Base-by-base conservation (phyloP, 2,329 filamentous ascomycete species). In the Cytospora leucostoma region DNA sequence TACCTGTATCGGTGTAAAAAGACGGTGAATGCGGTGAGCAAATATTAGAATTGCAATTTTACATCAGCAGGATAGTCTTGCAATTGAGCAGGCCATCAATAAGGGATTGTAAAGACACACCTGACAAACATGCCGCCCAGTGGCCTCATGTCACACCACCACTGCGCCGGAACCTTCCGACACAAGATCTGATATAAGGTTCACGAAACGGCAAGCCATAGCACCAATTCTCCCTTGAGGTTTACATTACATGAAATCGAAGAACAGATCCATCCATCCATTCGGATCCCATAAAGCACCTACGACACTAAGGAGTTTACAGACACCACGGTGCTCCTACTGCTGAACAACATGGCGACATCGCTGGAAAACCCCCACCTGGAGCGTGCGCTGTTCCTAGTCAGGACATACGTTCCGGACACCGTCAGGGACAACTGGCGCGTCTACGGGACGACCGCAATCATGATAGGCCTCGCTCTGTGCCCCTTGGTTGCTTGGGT, bases 401-500 rank as follows among this genome's bases (percentile, higher is more conserved):
- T 59, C 59, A 49, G 55, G 7, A 50, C 21, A 19, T 65, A 65
- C 21, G 59, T 62, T 27, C 63, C 59, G 4, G 63, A 65, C 19
- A 33, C 59, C 2, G 15, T 65, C 8, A 47, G 40, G 21, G 63
- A 65, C 11, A 65, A 65, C 15, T 65, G 63, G 63, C 59, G 63
- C 15, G 32, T 65, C 2, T 35, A 62, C 4, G 63, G 63, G 2
- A 65, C 55, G 7, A 62, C 63, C 1, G 63, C 59, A 1, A 53
- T 65, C 17, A 65, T 65, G 63, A 17, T 62, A 4, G 63, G 59
- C 1, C 56, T 66, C 13, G 57, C 7, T 34, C 49, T 59, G 15
- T 52, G 64, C 19, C 64, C 59, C 11, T 50, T 51, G 19, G 49
- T 71, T 37, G 66, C 70, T 13, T 71, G 73, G 61, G 67, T 69